These are phyloP conservation scores for Eucalyptus globulus DNA, from an alignment of 345 rosid genomes.

Conservation along the genomic window DNA sequence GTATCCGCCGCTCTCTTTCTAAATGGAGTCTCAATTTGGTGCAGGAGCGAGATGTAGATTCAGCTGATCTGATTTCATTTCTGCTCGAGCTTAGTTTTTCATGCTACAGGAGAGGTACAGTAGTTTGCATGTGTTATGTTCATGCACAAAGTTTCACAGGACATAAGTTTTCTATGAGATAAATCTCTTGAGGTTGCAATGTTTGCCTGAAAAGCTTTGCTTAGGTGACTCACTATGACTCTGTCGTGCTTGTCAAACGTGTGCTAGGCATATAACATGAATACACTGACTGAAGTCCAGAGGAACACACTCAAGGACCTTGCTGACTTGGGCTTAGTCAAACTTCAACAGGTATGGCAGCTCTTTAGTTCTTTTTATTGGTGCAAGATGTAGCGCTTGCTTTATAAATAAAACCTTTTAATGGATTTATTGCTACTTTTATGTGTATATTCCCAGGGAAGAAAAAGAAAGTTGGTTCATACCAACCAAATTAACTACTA, in stretches of 20 bases:
- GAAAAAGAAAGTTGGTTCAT: constrained; percentile 96
- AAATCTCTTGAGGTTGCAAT: background rate
- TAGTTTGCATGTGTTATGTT: background rate
- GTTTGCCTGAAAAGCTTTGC: background rate
- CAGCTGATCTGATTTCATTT: constrained; percentile 84
- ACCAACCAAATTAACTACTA: constrained; percentile 86
- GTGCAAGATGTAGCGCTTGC: background rate
- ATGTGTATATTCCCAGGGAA: constrained; percentile 40
- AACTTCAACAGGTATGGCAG: constrained; percentile 77
- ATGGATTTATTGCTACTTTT: background rate
- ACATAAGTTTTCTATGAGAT: background rate
- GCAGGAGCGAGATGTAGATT: constrained; percentile 83
- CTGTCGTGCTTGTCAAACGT: background rate
- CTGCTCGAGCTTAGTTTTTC: constrained; percentile 97
- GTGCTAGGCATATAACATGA: constrained; percentile 69
- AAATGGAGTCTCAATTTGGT: constrained; percentile 1
- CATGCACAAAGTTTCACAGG: background rate
- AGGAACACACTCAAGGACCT: constrained; percentile 65
- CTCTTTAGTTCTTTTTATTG: background rate
- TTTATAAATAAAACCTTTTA: background rate
- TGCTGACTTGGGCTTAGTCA: constrained; percentile 90
- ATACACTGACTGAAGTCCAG: constrained; percentile 77
- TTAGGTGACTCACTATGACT: background rate
- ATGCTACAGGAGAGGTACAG: constrained; percentile 77
- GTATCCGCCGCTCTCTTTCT: background rate